Evolutionary conservation across 140 eudicot genomes (phyloP), one percentile per base, ranked within the genome.

Genomic region (Senecio squalidus): DNA sequence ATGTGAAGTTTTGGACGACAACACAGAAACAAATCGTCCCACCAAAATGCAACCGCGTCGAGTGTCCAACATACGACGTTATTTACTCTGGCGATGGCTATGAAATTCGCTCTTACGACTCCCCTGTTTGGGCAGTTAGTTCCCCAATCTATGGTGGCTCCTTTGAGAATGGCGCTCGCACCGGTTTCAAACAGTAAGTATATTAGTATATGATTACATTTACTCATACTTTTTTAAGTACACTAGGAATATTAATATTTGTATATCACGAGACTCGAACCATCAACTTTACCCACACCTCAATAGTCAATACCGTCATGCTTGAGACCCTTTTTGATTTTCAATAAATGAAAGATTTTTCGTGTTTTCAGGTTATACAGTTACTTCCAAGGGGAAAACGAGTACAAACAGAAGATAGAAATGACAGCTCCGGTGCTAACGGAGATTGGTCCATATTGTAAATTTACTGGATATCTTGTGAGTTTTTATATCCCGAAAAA

Each of bases 361-460:
- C n/a, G n/a, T n/a, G n/a, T n/a, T n/a, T n/a, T n/a, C n/a, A 91
- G 98, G 98, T 75, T 92, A 52, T 92, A 81, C 69, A 68, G 73
- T 33, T 92, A 87, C 79, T 87, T 92, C 68, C 95, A 77, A 58
- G 98, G 98, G 54, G 39, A 75, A 43, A 92, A 92, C 72, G 65
- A 56, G 26, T 75, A 87, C 69, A 62, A 82, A 15, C 58, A 81
- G 60, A 66, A 72, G 64, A 84, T 92, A 18, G 89, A 87, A 31
- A 92, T 92, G 98, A 92, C 96, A 13, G 98, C 89, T 36, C 98
- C 96, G 0, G 98, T 92, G 36, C 69, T 92, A 15, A 79, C 88
- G 1, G 69, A 92, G 67, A 80, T 92, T 46, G 58, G 73, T 44
- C 96, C 98, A 2, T 76, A 86, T 46, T 92, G 98, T 27, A 78